Evolutionary conservation across 2,329 filamentous ascomycete species (phyloP), one percentile per base, ranked within the genome.

Genomic region (Curvularia sp.): DNA sequence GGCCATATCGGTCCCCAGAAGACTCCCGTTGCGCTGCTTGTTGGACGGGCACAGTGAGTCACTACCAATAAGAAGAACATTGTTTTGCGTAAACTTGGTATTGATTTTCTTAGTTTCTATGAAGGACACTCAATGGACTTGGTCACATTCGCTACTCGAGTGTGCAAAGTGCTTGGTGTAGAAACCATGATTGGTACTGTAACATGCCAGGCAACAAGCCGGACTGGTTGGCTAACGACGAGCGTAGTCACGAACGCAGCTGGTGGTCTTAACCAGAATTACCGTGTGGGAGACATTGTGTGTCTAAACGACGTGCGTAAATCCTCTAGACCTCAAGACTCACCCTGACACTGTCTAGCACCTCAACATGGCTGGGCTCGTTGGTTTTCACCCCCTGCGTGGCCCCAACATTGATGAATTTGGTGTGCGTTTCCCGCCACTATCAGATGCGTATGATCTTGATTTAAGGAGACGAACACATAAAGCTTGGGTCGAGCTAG

Each of bases 361-460:
- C 71, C 80, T 89, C 49, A 88, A 89, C 71, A 71, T 89, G 49
- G 83, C 86, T 26, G 87, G 87, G 4, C 75, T 89, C 9, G 83
- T 85, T 9, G 87, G 87, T 24, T 79, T 81, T 52, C 84, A 89
- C 70, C 87, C 87, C 20, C 78, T 89, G 38, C 82, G 86, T 49
- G 87, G 87, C 18, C 84, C 85, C 26, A 89, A 89, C 67, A 79
- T 79, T 30, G 86, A 88, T 22, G 82, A 87, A 44, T 87, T 88
- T 65, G 87, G 87, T 26, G 79, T 82, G 13, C 83, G 87, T 5
- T 89, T 89, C 66, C 87, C 86, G 42, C 81, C 87, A 6, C 75
- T 89, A 3, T 88, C 85, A 24, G 87, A 89, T 72, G 87, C 87
- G 1, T 89, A 89, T 69, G 86, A 89, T 66, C 80, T 89, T 12